Evolutionary conservation across 2,329 filamentous ascomycete species (phyloP), one percentile per base, ranked within the genome.

Genomic region (Blastomyces silverae): DNA sequence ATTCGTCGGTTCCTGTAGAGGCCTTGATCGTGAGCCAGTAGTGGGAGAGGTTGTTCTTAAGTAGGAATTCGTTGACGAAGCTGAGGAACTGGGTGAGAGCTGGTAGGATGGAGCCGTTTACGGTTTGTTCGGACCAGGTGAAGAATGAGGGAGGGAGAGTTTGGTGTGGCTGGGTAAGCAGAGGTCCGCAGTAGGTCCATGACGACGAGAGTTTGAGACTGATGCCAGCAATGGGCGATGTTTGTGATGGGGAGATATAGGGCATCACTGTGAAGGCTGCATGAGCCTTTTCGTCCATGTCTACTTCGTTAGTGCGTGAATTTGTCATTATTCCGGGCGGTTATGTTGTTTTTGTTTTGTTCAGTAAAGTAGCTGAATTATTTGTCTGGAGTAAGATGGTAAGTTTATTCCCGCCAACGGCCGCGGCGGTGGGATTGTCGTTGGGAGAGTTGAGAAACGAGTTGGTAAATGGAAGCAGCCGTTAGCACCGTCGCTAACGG

Each of bases 1-100:
- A 83, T 34, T 81, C 79, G 42, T 68, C 56, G 0, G 78, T 80
- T 0, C 78, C 73, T 53, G 71, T 77, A 0, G 79, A 79, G 60
- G 80, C 80, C 57, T 81, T 79, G 63, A 83, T 76, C 0, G 80
- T 82, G 15, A 83, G 68, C 74, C 81, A 81, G 67, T 82, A 83
- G 69, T 81, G 71, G 3, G 72, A 67, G 5, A 80, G 68, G 3
- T 73, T 74, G 42, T 75, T 76, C 3, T 65, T 57, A 2, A 63
- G n/a, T 46, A 82, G 70, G 64, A 81, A 72, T 82, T 61, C 42
- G 44, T 61, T 44, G 44, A 37, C 59, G 44, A 61, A 61, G 44
- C 7, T 52, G 44, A 61, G 71, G 61, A 83, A 79, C 0, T 79
- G 77, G 31, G 77, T 68, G 2, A 83, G 68, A 0, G 70, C 71